These are phyloP conservation scores for Phycomyces nitens DNA, from an alignment of 192 early-diverging fungal species.

Conservation along the genomic window DNA sequence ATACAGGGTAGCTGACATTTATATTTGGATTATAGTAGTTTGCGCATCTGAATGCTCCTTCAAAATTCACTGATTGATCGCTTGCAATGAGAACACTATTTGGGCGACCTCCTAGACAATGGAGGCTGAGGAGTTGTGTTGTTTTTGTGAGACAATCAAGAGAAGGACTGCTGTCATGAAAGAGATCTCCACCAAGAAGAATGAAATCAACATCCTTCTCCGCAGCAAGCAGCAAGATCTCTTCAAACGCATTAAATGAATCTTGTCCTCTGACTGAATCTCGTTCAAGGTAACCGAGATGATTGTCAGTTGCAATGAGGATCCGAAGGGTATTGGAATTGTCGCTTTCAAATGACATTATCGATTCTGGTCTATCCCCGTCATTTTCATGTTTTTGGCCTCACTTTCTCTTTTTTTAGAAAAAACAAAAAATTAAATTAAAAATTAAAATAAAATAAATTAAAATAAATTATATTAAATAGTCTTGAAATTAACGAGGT, in stretches of 20 bases:
- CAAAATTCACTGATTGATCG: conserved; percentile 70
- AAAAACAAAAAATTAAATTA: too few species aligned
- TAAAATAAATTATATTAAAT: too few species aligned
- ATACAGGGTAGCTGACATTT: conserved; percentile 83
- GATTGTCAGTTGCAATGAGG: conserved; percentile 92
- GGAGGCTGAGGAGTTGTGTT: conserved; percentile 61
- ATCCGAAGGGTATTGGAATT: conserved; percentile 47
- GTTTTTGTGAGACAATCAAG: conserved; percentile 69
- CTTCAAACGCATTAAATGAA: conserved; percentile 81
- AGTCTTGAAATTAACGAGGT: too few species aligned
- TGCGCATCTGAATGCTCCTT: conserved; percentile 57
- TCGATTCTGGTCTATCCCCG: too few species aligned
- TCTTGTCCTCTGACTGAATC: conserved; percentile 85
- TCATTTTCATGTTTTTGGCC: too few species aligned
- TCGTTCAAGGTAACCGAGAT: conserved; percentile 88
- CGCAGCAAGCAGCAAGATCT: conserved; percentile 78
- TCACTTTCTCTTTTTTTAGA: too few species aligned
- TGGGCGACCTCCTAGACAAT: conserved; percentile 66
- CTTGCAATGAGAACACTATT: conserved; percentile 73
- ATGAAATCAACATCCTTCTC: conserved; percentile 81
- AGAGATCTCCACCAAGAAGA: conserved; percentile 91
- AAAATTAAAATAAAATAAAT: too few species aligned
- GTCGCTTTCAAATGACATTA: background rate
- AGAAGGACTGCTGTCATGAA: conserved; percentile 93
- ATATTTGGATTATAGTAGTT: conserved; percentile 88